Evolutionary conservation across 2,329 filamentous ascomycete genomes (phyloP), one percentile per base, ranked within the genome.

Genomic region (Parascedosporium putredinis): DNA sequence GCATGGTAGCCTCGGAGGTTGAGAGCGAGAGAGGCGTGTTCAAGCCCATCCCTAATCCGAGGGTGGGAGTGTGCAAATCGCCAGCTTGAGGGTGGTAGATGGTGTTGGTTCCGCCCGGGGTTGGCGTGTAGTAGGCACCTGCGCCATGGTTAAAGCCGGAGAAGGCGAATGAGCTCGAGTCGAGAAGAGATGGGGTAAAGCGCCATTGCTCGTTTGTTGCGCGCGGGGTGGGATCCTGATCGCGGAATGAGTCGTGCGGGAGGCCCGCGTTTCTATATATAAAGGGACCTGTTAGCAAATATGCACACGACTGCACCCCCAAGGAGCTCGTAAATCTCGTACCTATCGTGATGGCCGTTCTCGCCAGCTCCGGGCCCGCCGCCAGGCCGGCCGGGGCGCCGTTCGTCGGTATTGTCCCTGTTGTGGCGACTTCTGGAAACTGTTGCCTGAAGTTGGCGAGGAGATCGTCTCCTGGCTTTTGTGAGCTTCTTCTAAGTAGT

Each of bases 101-200:
- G 16, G 86, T 85, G 61, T 85, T 88, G 55, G 82, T 84, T 43
- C 85, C 86, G 55, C 86, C 87, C 2, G 88, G 86, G 1, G 88
- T 94, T 2, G 90, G 87, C 6, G 88, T 90, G 67, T 95, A 96
- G 66, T 93, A 93, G 12, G 84, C 86, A n/a, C 34, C 47, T 14
- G 86, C 79, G 43, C 84, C 79, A 55, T 90, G 86, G 65, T 84
- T 81, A 60, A 95, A 91, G 50, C 76, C 75, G 52, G 81, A 76
- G 66, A 95, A 96, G 22, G 81, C 79, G 63, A 88, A 88, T 25
- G 87, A 86, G 64, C 84, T 88, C 16, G 88, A 82, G 62, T 97
- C 91, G 62, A 97, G 77, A 51, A 95, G 73, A 20, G 89, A 93
- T 3, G 90, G 88, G 2, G 90, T 95, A 60, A 95, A 89, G 56